Percentiles rank a stretch among this genome's conserved stretches.
phyloP scores from a whole-genome alignment of 1,284 basidiomycete species.

The Trametes hirsuta region DNA sequence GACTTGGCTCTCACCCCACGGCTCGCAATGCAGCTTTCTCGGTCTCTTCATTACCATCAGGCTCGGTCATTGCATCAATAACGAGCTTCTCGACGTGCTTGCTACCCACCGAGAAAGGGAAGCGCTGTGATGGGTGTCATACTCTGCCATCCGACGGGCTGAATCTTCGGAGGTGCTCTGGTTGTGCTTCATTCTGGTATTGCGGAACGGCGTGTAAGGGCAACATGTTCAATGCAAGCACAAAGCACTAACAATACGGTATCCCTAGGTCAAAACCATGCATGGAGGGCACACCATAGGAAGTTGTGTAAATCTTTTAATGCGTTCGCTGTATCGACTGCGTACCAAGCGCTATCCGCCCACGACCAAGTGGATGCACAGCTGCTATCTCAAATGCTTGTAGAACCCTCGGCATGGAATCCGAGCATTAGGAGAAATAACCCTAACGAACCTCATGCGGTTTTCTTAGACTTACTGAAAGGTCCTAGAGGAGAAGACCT shows the following conservation, averaged over 20 bases:
- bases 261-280: slow-evolving; percentile 60
- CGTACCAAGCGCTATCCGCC: slow-evolving; percentile 49
- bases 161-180: slow-evolving; percentile 52
- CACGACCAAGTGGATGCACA: slow-evolving; percentile 63
- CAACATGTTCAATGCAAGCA: not conserved
- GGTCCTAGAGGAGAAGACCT: slow-evolving; percentile 36
- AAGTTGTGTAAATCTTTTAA: slow-evolving; percentile 63
- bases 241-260: not conserved
- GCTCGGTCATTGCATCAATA: slow-evolving; percentile 49
- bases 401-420: slow-evolving; percentile 34
- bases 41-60: slow-evolving; percentile 40
- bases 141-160: slow-evolving; percentile 32
- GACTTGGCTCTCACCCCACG: slow-evolving; percentile 46
- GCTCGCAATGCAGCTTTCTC: slow-evolving; percentile 57
- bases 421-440: not conserved
- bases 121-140: slow-evolving; percentile 68
- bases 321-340: slow-evolving; percentile 45
- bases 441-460: slow-evolving; percentile 28
- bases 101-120: slow-evolving; percentile 57
- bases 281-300: slow-evolving; percentile 68
- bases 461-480: slow-evolving; percentile 57
- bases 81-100: slow-evolving; percentile 52
- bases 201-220: slow-evolving; percentile 62
- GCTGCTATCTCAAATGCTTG: slow-evolving; percentile 64
- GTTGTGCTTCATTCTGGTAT: slow-evolving; percentile 73